Conservation (phyloP, 2,329 filamentous ascomycete genomes). For the Sporothrix humicola region DNA sequence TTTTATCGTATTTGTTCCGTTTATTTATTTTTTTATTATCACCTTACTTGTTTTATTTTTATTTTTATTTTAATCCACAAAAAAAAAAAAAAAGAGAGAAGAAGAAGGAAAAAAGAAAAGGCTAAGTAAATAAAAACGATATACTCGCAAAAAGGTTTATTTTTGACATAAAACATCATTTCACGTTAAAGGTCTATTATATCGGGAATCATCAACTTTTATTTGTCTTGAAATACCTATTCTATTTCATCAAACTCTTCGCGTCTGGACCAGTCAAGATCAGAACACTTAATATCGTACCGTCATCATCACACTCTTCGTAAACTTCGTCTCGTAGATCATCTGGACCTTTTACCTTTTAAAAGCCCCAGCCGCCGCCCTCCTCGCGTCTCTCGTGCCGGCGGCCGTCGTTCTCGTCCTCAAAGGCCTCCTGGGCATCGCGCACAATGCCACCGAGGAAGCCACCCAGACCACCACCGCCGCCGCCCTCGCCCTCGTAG, state of each 20-base stretch:
- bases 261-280: background rate
- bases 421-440: slow-evolving; percentile 38
- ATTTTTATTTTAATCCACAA: background rate
- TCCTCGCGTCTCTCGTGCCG: slow-evolving; percentile 37
- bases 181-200: background rate
- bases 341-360: background rate
- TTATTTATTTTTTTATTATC: background rate
- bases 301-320: background rate
- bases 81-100: background rate
- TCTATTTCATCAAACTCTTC: background rate
- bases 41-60: background rate
- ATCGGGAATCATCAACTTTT: background rate
- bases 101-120: background rate
- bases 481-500: background rate
- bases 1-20: too few relatives aligned
- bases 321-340: slow-evolving; percentile 8
- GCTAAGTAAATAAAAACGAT: background rate
- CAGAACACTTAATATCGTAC: background rate
- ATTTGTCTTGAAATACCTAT: background rate
- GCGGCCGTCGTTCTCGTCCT: slow-evolving; percentile 39
- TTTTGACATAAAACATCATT: background rate
- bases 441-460: slow-evolving; percentile 39
- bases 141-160: background rate
- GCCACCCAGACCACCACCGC: background rate
- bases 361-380: slow-evolving; percentile 27